A percentile compares a stretch with the other conserved stretches of the same genome.
Evolutionary conservation across 352 stramenopile genomes (phyloP).

Genomic region (Globisporangium radiosum): DNA sequence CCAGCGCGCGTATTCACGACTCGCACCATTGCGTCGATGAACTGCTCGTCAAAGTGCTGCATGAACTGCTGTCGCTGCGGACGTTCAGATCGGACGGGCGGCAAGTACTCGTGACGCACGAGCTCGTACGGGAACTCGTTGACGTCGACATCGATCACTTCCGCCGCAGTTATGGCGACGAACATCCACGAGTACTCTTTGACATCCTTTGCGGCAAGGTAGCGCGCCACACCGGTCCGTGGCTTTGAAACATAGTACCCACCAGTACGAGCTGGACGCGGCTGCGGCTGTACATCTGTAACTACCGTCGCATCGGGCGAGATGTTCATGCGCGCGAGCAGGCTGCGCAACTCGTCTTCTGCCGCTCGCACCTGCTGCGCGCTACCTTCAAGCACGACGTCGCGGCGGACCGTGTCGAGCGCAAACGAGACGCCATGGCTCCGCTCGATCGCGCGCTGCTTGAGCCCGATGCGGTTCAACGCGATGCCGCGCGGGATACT

Average conservation of each 20-base stretch:
- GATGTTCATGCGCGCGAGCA: not conserved
- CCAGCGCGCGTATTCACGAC: not conserved
- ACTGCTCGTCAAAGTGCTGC: conserved; percentile 1
- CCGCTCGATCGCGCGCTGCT: conserved; percentile 1
- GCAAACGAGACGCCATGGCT: not conserved
- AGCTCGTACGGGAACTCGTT: not conserved
- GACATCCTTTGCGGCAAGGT: not conserved
- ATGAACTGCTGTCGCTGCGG: not conserved
- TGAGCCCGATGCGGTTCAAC: not conserved
- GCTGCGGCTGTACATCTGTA: too few relatives aligned
- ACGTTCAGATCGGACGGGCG: not conserved
- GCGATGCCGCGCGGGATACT: not conserved
- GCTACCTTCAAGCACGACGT: not conserved
- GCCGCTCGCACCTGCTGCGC: not conserved
- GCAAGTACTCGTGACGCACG: not conserved
- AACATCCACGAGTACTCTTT: not conserved
- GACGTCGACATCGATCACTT: not conserved
- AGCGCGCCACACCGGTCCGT: not conserved
- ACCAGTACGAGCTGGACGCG: too few relatives aligned
- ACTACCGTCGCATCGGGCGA: too few relatives aligned
- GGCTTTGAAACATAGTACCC: not conserved
- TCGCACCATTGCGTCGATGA: not conserved
- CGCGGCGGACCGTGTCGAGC: not conserved
- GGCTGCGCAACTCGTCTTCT: not conserved
- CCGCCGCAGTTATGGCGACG: not conserved